Conservation (phyloP, 208 protist genomes). For the Novymonas esmeraldas region DNA sequence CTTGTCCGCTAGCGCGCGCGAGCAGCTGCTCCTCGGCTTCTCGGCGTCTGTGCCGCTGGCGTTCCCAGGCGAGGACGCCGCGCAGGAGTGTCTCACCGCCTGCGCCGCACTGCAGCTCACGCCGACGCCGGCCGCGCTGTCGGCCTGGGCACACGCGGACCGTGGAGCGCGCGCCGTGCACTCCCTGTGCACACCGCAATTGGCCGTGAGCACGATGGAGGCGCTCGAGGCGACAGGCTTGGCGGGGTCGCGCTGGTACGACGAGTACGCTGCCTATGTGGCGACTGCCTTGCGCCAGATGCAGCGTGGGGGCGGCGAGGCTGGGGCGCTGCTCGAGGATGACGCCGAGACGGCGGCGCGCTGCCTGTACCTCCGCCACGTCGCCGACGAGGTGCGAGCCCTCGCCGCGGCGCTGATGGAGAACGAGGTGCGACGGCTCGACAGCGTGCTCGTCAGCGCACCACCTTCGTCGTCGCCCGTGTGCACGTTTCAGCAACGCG, state of each 20-base stretch:
- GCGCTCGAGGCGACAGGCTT: conserved; percentile 42
- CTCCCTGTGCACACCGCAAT: conserved; percentile 38
- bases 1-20: background rate
- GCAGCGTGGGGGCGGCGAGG: background rate
- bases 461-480: background rate
- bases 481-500: conserved; percentile 45
- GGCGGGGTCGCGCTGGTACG: conserved; percentile 19
- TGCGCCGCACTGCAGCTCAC: conserved; percentile 24
- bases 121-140: background rate
- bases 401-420: conserved; percentile 39
- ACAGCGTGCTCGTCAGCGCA: conserved; percentile 22
- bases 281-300: conserved; percentile 6
- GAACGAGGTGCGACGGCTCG: conserved; percentile 36
- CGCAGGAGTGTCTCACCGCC: conserved; percentile 24
- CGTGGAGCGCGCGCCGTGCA: conserved; percentile 17
- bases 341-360: conserved; percentile 34
- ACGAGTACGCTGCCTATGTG: conserved; percentile 25
- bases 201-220: conserved; percentile 46
- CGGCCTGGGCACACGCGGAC: conserved; percentile 12
- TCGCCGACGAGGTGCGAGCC: conserved; percentile 5
- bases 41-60: too few relatives aligned
- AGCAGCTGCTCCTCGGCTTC: background rate
- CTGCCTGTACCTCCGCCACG: conserved; percentile 28
- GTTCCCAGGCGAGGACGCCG: conserved; percentile 8
- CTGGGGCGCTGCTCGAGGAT: conserved; percentile 17